A percentile compares a stretch with the other conserved stretches of the same genome.
Evolutionary conservation across 2,329 filamentous ascomycete species (phyloP).

Genomic region (Didymella lethalis): DNA sequence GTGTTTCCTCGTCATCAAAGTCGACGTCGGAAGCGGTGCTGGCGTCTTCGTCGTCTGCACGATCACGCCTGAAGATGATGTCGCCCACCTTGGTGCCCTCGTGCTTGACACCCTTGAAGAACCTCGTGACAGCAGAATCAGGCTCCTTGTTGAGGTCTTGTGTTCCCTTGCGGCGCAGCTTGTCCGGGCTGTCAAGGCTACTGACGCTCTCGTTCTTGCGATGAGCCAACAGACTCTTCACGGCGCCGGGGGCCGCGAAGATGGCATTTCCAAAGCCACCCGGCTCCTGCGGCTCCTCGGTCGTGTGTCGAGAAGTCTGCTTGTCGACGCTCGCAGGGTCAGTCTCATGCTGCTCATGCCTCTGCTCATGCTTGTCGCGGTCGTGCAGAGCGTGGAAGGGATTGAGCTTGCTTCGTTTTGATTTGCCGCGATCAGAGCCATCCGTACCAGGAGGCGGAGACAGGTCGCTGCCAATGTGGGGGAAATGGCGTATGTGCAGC

Average conservation of each 20-base stretch:
- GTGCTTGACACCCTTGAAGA: slow-evolving; percentile 79
- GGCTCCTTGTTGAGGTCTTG: slow-evolving; percentile 51
- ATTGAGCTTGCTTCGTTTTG: slow-evolving; percentile 51
- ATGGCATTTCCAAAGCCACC: slow-evolving; percentile 43
- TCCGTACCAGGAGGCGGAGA: slow-evolving; percentile 49
- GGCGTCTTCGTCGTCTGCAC: slow-evolving; percentile 54
- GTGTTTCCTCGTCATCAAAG: slow-evolving; percentile 39
- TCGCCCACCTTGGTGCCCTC: slow-evolving; percentile 70
- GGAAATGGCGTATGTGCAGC: slow-evolving; percentile 39
- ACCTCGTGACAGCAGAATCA: slow-evolving; percentile 68
- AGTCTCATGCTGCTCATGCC: slow-evolving; percentile 24
- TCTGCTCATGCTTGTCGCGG: slow-evolving; percentile 38
- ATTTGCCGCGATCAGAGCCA: slow-evolving; percentile 43
- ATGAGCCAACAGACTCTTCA: slow-evolving; percentile 45
- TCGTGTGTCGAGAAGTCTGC: slow-evolving; percentile 38
- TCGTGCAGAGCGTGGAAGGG: slow-evolving; percentile 51
- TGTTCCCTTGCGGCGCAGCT: slow-evolving; percentile 45
- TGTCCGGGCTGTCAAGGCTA: slow-evolving; percentile 43
- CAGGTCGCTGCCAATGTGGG: slow-evolving; percentile 45
- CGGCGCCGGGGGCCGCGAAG: slow-evolving; percentile 43
- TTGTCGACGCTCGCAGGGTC: slow-evolving; percentile 34
- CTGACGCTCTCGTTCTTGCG: slow-evolving; percentile 51
- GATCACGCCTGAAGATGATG: slow-evolving; percentile 66
- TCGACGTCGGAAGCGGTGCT: slow-evolving; percentile 54
- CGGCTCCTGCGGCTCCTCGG: slow-evolving; percentile 43